Percentiles rank a stretch among this genome's conserved stretches.
These are phyloP conservation scores for Coemansia sp. DNA, from an alignment of 192 early-diverging fungal genomes.

Conservation along the genomic window DNA sequence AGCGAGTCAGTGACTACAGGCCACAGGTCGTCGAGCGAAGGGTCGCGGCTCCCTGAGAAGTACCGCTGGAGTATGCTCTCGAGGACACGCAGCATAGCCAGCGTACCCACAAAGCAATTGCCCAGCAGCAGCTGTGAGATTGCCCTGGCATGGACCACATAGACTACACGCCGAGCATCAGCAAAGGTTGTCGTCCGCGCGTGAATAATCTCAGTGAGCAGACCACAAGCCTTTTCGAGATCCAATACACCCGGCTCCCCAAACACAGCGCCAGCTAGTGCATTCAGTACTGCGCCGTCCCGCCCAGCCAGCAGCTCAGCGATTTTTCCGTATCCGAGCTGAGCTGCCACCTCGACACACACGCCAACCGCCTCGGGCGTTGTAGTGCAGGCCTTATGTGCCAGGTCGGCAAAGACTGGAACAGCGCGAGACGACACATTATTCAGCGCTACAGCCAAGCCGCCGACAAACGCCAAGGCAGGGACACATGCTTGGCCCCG, in stretches of 20 bases:
- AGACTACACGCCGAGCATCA: not conserved
- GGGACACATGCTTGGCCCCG: not conserved
- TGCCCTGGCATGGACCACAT: conserved; percentile 1
- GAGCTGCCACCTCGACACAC: conserved; percentile 9
- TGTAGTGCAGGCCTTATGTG: not conserved
- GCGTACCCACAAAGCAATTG: not conserved
- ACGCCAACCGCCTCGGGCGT: not conserved
- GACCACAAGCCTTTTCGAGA: not conserved
- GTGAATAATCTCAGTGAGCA: not conserved
- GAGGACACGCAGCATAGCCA: not conserved
- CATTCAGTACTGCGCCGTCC: not conserved
- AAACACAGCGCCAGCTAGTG: not conserved
- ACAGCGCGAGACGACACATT: not conserved
- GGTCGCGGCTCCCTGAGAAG: not conserved
- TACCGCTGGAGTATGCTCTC: conserved; percentile 17
- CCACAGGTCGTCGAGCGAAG: conserved; percentile 9
- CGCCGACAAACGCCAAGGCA: conserved; percentile 29
- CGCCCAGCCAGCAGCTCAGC: not conserved
- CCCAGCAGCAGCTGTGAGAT: no score
- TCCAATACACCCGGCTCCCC: no score
- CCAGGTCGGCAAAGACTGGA: conserved; percentile 5
- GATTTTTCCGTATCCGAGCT: not conserved
- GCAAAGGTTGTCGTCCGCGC: not conserved
- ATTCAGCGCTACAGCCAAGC: conserved; percentile 19
- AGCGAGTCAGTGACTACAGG: conserved; percentile 14